phyloP scores from a whole-genome alignment of 2,329 filamentous ascomycete species.

The Aspergillus cejpii region DNA sequence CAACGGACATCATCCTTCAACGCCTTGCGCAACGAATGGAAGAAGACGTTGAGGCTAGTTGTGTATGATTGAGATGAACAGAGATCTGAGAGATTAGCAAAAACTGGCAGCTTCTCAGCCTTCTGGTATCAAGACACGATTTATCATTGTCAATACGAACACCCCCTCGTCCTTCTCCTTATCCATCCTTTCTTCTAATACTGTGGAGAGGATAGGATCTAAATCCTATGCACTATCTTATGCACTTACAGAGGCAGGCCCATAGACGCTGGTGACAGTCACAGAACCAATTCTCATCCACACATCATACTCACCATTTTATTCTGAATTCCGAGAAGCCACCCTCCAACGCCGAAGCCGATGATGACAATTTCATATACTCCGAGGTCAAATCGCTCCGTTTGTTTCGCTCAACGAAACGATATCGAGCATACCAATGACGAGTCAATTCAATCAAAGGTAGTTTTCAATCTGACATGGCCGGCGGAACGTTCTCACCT shows the following conservation, averaged over 20 bases:
- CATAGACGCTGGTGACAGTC: too few relatives aligned
- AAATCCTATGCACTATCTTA: too few relatives aligned
- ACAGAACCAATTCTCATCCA: too few relatives aligned
- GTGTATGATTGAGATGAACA: conserved; percentile 44
- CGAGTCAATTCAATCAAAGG: conserved; percentile 27
- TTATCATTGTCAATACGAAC: background rate
- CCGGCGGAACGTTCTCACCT: conserved; percentile 5
- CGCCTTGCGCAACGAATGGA: conserved; percentile 27
- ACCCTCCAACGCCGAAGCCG: conserved; percentile 9
- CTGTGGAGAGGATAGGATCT: too few relatives aligned
- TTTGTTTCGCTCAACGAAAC: conserved; percentile 29
- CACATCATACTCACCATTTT: too few relatives aligned
- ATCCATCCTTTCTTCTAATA: background rate
- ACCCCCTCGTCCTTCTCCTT: background rate
- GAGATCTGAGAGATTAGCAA: conserved; percentile 41
- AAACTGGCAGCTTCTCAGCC: background rate
- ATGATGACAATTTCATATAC: conserved; percentile 29
- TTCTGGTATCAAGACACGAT: background rate
- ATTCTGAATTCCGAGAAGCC: background rate
- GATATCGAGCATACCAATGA: conserved; percentile 36
- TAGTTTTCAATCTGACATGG: conserved; percentile 43
- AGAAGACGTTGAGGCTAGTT: conserved; percentile 27
- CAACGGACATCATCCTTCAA: conserved; percentile 35
- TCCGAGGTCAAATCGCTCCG: conserved; percentile 29
- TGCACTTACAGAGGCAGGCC: too few relatives aligned